Percentiles rank a stretch among this genome's conserved stretches.
These are phyloP conservation scores for Arthrinium phaeospermum DNA, from an alignment of 2,329 filamentous ascomycete species.

Conservation along the genomic window DNA sequence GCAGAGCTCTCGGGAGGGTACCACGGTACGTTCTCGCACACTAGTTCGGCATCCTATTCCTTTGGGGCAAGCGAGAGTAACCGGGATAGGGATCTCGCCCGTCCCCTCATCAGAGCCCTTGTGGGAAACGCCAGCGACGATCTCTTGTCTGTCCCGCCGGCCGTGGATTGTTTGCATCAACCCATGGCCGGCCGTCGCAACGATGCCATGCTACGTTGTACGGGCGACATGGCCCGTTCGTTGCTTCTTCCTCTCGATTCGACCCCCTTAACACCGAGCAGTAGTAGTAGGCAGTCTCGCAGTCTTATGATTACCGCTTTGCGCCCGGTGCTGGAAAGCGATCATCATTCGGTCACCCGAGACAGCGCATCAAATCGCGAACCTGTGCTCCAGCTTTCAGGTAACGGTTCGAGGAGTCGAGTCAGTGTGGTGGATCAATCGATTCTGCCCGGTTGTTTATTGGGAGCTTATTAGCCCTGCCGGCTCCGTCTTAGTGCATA, in stretches of 20 bases:
- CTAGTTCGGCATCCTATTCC: constrained; percentile 11
- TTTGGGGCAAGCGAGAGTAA: constrained; percentile 7
- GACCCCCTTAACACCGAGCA: too few relatives aligned
- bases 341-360: background rate
- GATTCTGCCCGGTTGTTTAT: constrained; percentile 2
- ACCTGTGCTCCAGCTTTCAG: background rate
- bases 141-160: background rate
- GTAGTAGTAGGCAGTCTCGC: too few relatives aligned
- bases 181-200: background rate
- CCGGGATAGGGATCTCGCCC: constrained; percentile 14
- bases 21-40: background rate
- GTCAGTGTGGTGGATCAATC: constrained; percentile 12
- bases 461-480: background rate
- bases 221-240: background rate
- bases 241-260: background rate
- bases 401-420: constrained; percentile 12
- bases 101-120: background rate
- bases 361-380: background rate
- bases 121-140: background rate
- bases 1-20: background rate
- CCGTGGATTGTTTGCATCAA: constrained; percentile 1
- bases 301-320: background rate
- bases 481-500: background rate
- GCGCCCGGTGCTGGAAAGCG: background rate
- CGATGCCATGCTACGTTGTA: constrained; percentile 7